Evolutionary conservation across 2,329 filamentous ascomycete species (phyloP).

Genomic region (Capronia coronata): DNA sequence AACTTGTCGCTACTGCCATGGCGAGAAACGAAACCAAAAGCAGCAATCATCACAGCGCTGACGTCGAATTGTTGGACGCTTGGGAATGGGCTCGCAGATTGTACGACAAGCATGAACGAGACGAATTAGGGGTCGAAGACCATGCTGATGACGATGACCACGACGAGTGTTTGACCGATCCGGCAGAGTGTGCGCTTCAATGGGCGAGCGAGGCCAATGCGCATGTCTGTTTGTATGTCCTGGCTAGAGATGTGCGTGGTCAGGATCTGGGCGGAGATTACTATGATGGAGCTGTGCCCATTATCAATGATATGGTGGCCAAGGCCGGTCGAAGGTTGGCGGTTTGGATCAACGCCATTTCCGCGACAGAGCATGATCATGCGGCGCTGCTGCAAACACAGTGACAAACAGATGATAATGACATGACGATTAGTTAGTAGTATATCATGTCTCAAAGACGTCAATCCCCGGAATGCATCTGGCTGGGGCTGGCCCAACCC

Average conservation of each 20-base stretch:
- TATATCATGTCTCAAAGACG: too few relatives aligned
- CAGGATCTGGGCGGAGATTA: conserved; percentile 34
- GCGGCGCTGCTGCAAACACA: conserved; percentile 1
- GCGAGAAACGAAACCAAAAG: too few relatives aligned
- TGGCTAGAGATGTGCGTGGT: conserved; percentile 56
- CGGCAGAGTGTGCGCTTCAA: conserved; percentile 42
- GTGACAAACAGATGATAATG: too few relatives aligned
- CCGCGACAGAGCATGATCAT: not conserved
- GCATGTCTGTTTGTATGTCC: conserved; percentile 57
- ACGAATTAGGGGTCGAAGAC: too few relatives aligned
- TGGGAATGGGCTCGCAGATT: too few relatives aligned
- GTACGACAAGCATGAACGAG: too few relatives aligned
- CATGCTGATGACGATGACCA: too few relatives aligned
- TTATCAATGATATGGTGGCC: conserved; percentile 24
- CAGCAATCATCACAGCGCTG: too few relatives aligned
- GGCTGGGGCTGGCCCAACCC: too few relatives aligned
- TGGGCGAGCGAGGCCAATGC: conserved; percentile 55
- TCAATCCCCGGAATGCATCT: too few relatives aligned
- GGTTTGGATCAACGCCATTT: conserved; percentile 25
- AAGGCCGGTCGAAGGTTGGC: conserved; percentile 27
- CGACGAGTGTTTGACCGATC: conserved; percentile 20
- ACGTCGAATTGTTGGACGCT: conserved; percentile 18
- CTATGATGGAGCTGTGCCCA: conserved; percentile 26
- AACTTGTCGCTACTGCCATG: conserved; percentile 9
- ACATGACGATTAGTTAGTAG: not conserved